Evolutionary conservation across 768 basidiomycete species (phyloP).

Genomic region (Podaxis sp.): DNA sequence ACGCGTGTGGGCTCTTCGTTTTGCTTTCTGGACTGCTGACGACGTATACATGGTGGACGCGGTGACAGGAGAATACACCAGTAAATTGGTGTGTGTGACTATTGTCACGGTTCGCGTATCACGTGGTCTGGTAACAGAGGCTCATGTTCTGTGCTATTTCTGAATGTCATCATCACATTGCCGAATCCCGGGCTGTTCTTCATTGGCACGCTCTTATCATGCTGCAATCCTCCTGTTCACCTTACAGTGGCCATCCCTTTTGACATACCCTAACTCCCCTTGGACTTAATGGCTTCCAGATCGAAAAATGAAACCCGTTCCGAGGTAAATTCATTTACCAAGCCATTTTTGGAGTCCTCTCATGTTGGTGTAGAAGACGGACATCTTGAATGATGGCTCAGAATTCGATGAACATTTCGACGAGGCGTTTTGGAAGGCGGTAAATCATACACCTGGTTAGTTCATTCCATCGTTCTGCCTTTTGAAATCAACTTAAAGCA

Average conservation of each 20-base stretch:
- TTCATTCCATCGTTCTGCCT: background rate
- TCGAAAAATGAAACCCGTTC: background rate
- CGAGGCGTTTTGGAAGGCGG: background rate
- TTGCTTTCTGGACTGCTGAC: constrained; percentile 69
- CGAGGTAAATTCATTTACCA: background rate
- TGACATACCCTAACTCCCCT: background rate
- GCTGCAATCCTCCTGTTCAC: background rate
- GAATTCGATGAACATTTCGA: background rate
- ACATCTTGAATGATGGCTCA: background rate
- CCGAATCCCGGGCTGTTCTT: background rate
- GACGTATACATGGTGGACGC: constrained; percentile 51
- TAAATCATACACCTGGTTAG: background rate
- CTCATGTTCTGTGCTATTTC: background rate
- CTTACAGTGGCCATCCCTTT: background rate
- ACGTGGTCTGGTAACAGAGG: background rate
- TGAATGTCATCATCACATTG: background rate
- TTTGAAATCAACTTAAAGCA: background rate
- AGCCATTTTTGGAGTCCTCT: background rate
- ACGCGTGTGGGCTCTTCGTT: constrained; percentile 65
- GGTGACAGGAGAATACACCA: constrained; percentile 4
- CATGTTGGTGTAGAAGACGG: background rate
- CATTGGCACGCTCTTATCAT: background rate
- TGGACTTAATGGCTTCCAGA: background rate
- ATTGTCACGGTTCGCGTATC: constrained; percentile 1
- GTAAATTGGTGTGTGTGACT: constrained; percentile 8